Percentiles rank a stretch among this genome's conserved stretches.
Evolutionary conservation across 169 alveolate species (phyloP).

Genomic region (Plasmodium gonderi): DNA sequence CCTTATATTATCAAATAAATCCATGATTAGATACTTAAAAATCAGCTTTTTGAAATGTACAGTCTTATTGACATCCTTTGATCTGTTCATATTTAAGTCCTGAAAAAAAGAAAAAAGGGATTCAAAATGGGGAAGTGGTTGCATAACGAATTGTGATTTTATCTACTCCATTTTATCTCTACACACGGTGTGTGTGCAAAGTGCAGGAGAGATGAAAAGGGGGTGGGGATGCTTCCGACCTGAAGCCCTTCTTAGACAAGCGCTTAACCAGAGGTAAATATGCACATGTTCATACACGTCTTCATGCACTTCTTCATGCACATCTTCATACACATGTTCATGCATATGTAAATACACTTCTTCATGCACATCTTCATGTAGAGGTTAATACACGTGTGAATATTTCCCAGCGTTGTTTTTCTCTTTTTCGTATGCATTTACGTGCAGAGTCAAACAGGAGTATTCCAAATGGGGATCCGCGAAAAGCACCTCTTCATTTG

Average conservation of each 20-base stretch:
- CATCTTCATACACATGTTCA: background rate
- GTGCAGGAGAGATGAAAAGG: background rate
- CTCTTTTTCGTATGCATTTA: background rate
- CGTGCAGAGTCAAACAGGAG: conserved; percentile 31
- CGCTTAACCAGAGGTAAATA: too few relatives aligned
- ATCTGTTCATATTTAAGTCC: conserved; percentile 38
- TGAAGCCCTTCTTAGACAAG: too few relatives aligned
- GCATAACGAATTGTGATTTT: too few relatives aligned
- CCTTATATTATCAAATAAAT: conserved; percentile 22
- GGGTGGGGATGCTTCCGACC: too few relatives aligned
- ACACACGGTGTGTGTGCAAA: too few relatives aligned
- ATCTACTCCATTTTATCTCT: too few relatives aligned
- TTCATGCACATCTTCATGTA: background rate
- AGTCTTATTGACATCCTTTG: background rate
- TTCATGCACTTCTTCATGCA: background rate
- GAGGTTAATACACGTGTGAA: background rate
- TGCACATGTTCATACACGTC: background rate
- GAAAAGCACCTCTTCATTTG: background rate
- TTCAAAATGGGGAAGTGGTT: background rate
- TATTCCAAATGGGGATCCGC: conserved; percentile 31
- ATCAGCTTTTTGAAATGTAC: conserved; percentile 22
- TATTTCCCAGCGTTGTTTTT: background rate
- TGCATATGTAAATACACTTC: background rate
- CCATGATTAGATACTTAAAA: conserved; percentile 39
- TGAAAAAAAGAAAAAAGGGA: background rate